Evolutionary conservation across 805 yeast genomes (phyloP).

Genomic region (Cyberlindnera lachancei): DNA sequence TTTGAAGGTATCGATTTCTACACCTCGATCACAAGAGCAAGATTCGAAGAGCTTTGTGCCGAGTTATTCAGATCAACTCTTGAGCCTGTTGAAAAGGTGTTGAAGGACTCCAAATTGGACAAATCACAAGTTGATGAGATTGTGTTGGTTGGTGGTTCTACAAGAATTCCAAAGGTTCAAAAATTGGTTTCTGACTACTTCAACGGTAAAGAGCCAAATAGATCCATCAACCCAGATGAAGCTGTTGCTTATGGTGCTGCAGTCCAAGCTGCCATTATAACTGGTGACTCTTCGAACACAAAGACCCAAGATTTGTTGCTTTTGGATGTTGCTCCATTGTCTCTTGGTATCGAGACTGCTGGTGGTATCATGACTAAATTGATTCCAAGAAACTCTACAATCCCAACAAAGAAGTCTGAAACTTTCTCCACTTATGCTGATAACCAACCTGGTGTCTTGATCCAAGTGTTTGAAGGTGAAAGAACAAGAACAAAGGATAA

Average conservation of each 20-base stretch:
- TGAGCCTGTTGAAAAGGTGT: constrained; percentile 95
- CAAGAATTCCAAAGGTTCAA: constrained; percentile 98
- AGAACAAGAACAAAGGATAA: constrained; percentile 95
- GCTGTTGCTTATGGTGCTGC: constrained; percentile 99
- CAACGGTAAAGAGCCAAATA: constrained; percentile 98
- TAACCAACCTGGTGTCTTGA: constrained; percentile 99
- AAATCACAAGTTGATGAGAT: constrained; percentile 90
- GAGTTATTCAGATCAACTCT: constrained; percentile 92
- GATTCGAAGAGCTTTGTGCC: constrained; percentile 97
- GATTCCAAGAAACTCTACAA: constrained; percentile 97
- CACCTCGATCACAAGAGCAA: constrained; percentile 96
- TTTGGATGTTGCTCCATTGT: constrained; percentile 98
- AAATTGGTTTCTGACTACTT: constrained; percentile 95
- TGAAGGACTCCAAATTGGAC: constrained; percentile 88
- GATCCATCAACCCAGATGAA: constrained; percentile 98
- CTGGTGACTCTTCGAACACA: constrained; percentile 88
- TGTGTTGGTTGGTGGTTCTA: constrained; percentile 97
- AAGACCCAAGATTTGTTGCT: constrained; percentile 96
- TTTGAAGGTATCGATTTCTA: constrained; percentile 96
- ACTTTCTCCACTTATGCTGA: constrained; percentile 97
- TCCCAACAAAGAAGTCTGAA: constrained; percentile 98
- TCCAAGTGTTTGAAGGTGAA: constrained; percentile 98
- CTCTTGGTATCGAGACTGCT: constrained; percentile 98
- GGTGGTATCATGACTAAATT: constrained; percentile 99
- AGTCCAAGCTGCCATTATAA: constrained; percentile 94